These are phyloP conservation scores for Fusarium sp. DNA, from an alignment of 2,329 filamentous ascomycete genomes.

Conservation along the genomic window DNA sequence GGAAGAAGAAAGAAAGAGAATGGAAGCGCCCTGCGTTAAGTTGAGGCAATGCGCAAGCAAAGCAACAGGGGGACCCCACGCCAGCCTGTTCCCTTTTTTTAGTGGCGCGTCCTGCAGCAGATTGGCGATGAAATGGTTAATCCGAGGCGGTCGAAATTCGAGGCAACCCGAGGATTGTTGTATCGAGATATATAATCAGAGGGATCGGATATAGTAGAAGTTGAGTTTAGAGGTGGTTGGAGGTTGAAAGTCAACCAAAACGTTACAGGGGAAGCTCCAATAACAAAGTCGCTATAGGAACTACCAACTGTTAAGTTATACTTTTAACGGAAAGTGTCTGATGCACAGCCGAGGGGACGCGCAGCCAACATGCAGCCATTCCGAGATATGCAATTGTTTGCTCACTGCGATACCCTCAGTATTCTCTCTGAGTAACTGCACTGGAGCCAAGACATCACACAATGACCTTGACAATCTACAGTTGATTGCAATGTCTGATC, in stretches of 20 bases:
- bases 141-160: conserved; percentile 19
- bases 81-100: conserved; percentile 28
- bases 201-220: background rate
- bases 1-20: background rate
- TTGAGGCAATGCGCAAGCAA: conserved; percentile 27
- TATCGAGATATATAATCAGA: background rate
- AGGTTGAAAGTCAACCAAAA: background rate
- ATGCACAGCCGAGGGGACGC: conserved; percentile 7
- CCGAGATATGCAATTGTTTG: background rate
- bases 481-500: background rate
- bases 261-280: background rate
- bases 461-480: background rate
- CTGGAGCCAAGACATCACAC: background rate
- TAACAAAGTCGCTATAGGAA: conserved; percentile 13
- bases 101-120: conserved; percentile 28
- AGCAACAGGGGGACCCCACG: conserved; percentile 30
- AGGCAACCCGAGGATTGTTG: conserved; percentile 11
- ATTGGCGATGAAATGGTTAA: conserved; percentile 5
- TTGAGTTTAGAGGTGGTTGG: background rate
- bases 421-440: background rate
- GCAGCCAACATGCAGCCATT: background rate
- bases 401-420: background rate
- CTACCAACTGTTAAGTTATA: background rate
- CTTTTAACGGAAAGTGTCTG: background rate
- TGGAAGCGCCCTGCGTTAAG: conserved; percentile 9